Conservation (phyloP, 2,329 filamentous ascomycete genomes). For the Curvularia verruculosa region DNA sequence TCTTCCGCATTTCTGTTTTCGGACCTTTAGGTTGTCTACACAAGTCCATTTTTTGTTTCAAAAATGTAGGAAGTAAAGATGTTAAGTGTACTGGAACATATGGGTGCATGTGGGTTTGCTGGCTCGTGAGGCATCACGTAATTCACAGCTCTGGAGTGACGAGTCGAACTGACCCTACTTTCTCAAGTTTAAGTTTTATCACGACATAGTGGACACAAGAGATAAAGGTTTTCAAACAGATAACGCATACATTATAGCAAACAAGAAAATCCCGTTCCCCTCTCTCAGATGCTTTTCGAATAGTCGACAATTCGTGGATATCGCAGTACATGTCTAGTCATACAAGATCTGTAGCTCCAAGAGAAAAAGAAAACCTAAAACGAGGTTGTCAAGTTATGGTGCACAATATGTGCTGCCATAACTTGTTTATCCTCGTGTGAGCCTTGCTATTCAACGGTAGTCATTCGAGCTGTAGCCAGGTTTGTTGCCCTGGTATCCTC, state of each 20-base stretch:
- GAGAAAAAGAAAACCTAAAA: constrained; percentile 88
- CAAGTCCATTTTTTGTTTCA: neutral
- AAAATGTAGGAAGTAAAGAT: neutral
- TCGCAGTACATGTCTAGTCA: constrained; percentile 4
- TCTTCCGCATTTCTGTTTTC: neutral
- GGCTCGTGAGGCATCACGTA: neutral
- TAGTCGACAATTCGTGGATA: neutral
- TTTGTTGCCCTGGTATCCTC: constrained; percentile 22
- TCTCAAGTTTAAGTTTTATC: neutral
- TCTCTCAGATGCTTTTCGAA: neutral
- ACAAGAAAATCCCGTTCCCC: neutral
- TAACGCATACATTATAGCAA: neutral
- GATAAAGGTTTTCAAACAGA: neutral
- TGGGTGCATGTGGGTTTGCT: neutral
- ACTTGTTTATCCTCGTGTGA: constrained; percentile 41
- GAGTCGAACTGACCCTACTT: neutral
- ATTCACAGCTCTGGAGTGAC: neutral
- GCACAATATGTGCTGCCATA: constrained; percentile 79
- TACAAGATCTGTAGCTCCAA: constrained; percentile 39
- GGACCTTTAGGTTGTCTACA: neutral
- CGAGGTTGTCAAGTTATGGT: constrained; percentile 75
- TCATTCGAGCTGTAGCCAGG: constrained; percentile 27
- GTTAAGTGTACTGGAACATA: neutral
- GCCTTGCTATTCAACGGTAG: constrained; percentile 11
- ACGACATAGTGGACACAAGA: neutral